phyloP scores from a whole-genome alignment of 2,329 filamentous ascomycete genomes.

The Colletotrichum sp. region DNA sequence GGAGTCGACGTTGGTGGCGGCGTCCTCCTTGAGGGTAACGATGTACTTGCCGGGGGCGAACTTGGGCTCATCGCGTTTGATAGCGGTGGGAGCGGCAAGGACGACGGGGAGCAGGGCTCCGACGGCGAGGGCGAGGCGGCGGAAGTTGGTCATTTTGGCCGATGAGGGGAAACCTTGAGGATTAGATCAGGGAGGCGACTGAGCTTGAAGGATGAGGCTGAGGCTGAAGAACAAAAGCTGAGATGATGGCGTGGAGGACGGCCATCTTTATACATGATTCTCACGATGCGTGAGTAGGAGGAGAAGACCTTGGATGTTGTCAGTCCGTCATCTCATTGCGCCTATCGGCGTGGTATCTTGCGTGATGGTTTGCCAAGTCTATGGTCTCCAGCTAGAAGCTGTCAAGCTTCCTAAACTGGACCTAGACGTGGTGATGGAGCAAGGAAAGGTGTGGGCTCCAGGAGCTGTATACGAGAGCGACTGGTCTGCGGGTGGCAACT shows the following conservation, averaged over 20 bases:
- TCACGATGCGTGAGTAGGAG: neutral
- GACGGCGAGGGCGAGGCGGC: conserved; percentile 31
- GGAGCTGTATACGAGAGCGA: neutral
- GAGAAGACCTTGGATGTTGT: neutral
- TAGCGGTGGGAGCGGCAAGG: conserved; percentile 25
- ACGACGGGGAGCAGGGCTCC: conserved; percentile 35
- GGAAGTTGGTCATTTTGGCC: conserved; percentile 30
- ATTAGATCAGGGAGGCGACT: neutral
- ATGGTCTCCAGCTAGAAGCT: neutral
- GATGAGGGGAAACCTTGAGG: neutral
- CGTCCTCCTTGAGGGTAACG: conserved; percentile 46
- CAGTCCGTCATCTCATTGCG: neutral
- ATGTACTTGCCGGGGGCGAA: conserved; percentile 47
- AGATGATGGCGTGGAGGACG: neutral
- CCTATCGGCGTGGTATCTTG: conserved; percentile 13
- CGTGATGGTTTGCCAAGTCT: conserved; percentile 15
- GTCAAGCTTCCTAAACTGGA: conserved; percentile 18
- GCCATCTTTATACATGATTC: conserved; percentile 9
- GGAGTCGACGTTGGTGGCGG: conserved; percentile 28
- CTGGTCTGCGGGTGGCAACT: neutral
- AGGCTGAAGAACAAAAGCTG: neutral
- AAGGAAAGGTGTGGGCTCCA: neutral
- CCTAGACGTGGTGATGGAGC: neutral
- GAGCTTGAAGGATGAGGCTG: conserved; percentile 3
- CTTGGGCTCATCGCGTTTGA: conserved; percentile 33